phyloP scores from a whole-genome alignment of 805 yeast species.

The Wickerhamomyces canadensis region DNA sequence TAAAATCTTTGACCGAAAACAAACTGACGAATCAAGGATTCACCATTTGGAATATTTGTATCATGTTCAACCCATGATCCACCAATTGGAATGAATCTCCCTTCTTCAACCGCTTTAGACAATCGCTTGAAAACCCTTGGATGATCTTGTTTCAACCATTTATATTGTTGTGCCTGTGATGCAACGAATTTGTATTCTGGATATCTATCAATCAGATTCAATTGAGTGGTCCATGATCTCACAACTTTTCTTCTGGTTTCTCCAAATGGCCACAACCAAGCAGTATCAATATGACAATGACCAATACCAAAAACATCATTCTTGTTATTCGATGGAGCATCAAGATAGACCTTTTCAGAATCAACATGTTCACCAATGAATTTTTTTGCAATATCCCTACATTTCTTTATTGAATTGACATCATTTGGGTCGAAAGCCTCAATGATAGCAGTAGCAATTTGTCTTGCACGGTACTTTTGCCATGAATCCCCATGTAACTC shows the following conservation, averaged over 20 bases:
- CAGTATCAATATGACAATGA: slow-evolving; percentile 95
- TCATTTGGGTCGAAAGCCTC: slow-evolving; percentile 73
- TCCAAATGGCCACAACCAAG: slow-evolving; percentile 99
- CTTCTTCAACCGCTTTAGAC: slow-evolving; percentile 54
- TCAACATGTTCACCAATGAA: slow-evolving; percentile 65
- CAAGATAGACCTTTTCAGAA: slow-evolving; percentile 56
- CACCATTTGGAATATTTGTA: slow-evolving; percentile 94
- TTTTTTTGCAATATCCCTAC: slow-evolving; percentile 60
- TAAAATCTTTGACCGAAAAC: slow-evolving; percentile 86
- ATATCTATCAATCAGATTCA: slow-evolving; percentile 74
- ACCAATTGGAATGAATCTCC: slow-evolving; percentile 85
- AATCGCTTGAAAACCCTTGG: slow-evolving; percentile 69
- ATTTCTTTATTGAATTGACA: slow-evolving; percentile 45
- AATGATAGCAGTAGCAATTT: slow-evolving; percentile 77
- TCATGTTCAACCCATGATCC: slow-evolving; percentile 99
- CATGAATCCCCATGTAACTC: slow-evolving; percentile 71
- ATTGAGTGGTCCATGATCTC: slow-evolving; percentile 92
- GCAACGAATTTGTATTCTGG: slow-evolving; percentile 95
- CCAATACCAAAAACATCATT: slow-evolving; percentile 81
- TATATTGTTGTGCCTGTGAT: slow-evolving; percentile 92
- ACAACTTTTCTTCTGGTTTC: slow-evolving; percentile 91
- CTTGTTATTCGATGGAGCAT: slow-evolving; percentile 26
- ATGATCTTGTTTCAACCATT: slow-evolving; percentile 85
- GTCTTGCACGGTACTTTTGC: slow-evolving; percentile 81
- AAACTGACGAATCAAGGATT: slow-evolving; percentile 83